Conservation (phyloP, 371 early-diverging fungal genomes). For the Batkoa obscura region DNA sequence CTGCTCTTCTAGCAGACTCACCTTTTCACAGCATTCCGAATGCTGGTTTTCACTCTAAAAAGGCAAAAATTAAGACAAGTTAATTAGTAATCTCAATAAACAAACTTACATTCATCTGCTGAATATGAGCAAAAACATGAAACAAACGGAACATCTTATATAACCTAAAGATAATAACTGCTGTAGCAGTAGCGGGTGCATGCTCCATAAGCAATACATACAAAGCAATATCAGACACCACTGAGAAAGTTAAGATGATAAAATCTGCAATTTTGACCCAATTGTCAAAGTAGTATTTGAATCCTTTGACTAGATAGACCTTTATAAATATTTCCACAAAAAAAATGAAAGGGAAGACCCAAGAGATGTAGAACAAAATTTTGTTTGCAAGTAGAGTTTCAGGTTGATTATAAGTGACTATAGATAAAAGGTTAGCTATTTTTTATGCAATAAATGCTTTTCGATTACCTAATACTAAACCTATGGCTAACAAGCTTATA, state of each 20-base stretch:
- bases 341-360: not conserved
- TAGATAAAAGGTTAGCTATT: not conserved
- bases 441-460: not conserved
- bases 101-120: not conserved
- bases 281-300: not conserved
- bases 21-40: too few species aligned
- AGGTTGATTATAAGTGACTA: not conserved
- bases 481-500: not conserved
- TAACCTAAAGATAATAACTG: not conserved
- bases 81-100: too few species aligned
- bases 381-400: not conserved
- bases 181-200: not conserved
- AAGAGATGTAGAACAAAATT: not conserved
- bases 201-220: not conserved
- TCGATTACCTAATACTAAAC: not conserved
- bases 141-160: not conserved
- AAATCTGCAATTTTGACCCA: not conserved
- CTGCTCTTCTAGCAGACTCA: too few species aligned
- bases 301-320: not conserved
- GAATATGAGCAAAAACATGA: not conserved
- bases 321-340: not conserved
- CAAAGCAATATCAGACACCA: not conserved
- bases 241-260: not conserved
- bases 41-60: too few species aligned
- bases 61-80: too few species aligned